These are phyloP conservation scores for Viola pubescens DNA, from an alignment of 441 rosid genomes.

Conservation along the genomic window DNA sequence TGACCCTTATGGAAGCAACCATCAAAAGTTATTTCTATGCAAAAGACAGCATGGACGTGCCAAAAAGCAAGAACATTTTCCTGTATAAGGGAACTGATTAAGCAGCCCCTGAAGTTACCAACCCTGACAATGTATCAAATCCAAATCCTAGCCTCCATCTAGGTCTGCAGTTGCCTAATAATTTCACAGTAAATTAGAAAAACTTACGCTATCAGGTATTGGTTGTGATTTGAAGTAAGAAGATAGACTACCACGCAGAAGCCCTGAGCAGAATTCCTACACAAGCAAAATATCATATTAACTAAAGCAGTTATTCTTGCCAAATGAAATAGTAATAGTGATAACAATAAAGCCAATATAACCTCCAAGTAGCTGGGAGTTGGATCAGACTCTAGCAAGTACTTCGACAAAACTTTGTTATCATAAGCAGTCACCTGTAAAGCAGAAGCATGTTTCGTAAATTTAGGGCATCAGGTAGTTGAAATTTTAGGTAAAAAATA, in stretches of 20 bases:
- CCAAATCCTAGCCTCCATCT: too few relatives aligned
- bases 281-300: slow-evolving; percentile 18
- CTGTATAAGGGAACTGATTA: too few relatives aligned
- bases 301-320: slow-evolving; percentile 10
- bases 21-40: too few relatives aligned
- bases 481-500: slow-evolving; percentile 6
- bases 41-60: too few relatives aligned
- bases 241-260: slow-evolving; percentile 42
- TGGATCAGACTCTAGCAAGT: slow-evolving; percentile 63
- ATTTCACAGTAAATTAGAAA: not conserved
- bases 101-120: too few relatives aligned
- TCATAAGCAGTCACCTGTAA: slow-evolving; percentile 78
- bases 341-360: slow-evolving; percentile 17
- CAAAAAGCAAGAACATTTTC: too few relatives aligned
- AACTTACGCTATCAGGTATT: slow-evolving; percentile 66
- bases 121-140: too few relatives aligned
- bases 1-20: too few relatives aligned
- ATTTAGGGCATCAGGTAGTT: slow-evolving; percentile 8
- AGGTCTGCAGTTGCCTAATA: not conserved
- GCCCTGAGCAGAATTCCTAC: slow-evolving; percentile 64
- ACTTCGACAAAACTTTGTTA: slow-evolving; percentile 58
- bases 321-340: too few relatives aligned
- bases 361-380: slow-evolving; percentile 70
- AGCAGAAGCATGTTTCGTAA: slow-evolving; percentile 14
- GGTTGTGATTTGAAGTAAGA: slow-evolving; percentile 78